Base-by-base conservation (phyloP, 2,329 filamentous ascomycete genomes). In the Cladophialophora exuberans region DNA sequence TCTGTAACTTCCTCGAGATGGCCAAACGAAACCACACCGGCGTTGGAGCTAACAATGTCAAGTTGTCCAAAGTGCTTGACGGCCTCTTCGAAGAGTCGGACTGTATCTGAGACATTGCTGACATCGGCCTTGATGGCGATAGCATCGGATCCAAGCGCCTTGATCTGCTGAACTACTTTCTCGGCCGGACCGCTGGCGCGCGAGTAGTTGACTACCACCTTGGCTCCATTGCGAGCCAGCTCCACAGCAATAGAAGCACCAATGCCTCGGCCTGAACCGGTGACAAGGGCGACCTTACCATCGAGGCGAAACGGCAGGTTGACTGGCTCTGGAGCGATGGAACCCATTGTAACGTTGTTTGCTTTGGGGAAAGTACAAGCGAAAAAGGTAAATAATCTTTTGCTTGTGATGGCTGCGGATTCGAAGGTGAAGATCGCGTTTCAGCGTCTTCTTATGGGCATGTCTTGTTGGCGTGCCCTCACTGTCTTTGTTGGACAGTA, bases 1-100 rank as follows among this genome's bases (percentile, higher is more conserved):
- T 84, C 81, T 1, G 83, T 80, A 38, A 87, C 83, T 62, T 87
- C 83, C 72, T 85, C 80, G 53, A 85, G 80, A 70, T 83, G 82
- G 59, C 43, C 85, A 31, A 59, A 59, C 23, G 47, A 33, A 31
- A 56, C 53, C 20, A 44, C 47, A 81, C 87, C 79, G 17, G 71
- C 57, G 59, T 65, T 65, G 45, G 52, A 81, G 28, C 56, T 83
- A 66, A 85, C 85, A 64, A 89, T 85, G 73, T 88, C 77, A 66
- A 89, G 78, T 68, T 82, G 79, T 69, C 85, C 85, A 67, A 84
- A 89, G 69, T 81, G 75, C 62, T 74, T 72, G 56, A 50, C 44
- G 25, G 52, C 56, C 18, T 53, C 43, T 15, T 56, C 56, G 53
- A 59, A 59, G 26, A 17, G 72, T 11, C 76, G 69, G 61, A 74